A percentile compares a stretch with the other conserved stretches of the same genome.
Evolutionary conservation across 78 protist genomes (phyloP).

Genomic region (Cavenderia fasciculata): DNA sequence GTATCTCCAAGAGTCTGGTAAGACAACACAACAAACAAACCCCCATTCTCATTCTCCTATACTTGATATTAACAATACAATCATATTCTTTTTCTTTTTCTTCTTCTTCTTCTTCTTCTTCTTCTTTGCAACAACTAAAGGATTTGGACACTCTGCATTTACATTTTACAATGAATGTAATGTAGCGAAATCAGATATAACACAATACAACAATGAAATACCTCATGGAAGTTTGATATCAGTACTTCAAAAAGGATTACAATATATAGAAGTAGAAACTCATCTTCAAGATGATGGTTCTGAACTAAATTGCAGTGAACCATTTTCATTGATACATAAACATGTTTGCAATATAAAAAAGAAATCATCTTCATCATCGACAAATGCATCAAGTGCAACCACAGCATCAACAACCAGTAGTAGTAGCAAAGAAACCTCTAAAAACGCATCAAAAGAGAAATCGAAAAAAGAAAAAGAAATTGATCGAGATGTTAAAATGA

Average conservation of each 20-base stretch:
- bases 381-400: background rate
- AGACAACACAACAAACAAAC: background rate
- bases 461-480: background rate
- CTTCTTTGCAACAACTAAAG: constrained; percentile 49
- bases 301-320: constrained; percentile 80
- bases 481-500: background rate
- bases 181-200: constrained; percentile 72
- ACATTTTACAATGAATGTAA: constrained; percentile 90
- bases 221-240: constrained; percentile 94
- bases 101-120: background rate
- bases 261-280: constrained; percentile 94
- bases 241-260: constrained; percentile 94
- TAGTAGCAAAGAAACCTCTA: background rate
- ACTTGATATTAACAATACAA: background rate
- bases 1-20: constrained; percentile 94
- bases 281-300: constrained; percentile 88
- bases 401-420: background rate
- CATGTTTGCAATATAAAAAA: constrained; percentile 67
- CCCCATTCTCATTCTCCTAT: background rate
- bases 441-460: background rate
- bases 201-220: constrained; percentile 62
- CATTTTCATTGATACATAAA: constrained; percentile 55
- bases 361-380: background rate
- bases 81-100: background rate
- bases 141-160: constrained; percentile 96